Evolutionary conservation across 2,329 filamentous ascomycete genomes (phyloP), one percentile per base, ranked within the genome.

Genomic region (Colletotrichum plurivorum): DNA sequence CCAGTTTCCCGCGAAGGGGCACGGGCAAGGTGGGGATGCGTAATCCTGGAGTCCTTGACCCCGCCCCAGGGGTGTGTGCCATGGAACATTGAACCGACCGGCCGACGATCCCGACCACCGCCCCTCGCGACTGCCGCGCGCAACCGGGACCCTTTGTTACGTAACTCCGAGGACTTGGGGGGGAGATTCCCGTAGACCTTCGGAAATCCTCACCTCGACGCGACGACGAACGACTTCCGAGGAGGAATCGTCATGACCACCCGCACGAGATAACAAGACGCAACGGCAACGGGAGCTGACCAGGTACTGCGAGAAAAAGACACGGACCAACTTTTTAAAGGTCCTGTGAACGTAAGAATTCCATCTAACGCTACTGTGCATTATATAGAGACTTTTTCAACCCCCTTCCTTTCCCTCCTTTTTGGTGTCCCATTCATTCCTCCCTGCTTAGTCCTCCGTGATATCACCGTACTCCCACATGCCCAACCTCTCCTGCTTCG

Each of bases 391-490:
- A 31, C 49, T 69, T 66, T 69, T 46, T 36, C 22, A n/a, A 43
- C 46, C 54, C 43, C 36, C 9, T 62, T 48, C 25, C 15, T 27
- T 62, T 43, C 25, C 25, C 27, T 16, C 51, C 36, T 60, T 45
- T 55, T 46, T 54, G 31, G 31, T 52, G 55, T 49, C 54, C 39
- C 27, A 43, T 27, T 52, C 27, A 43, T 27, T 45, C 27, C 25
- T 20, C 3, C 45, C 16, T 39, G 8, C 43, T 79, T 90, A 94
- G 77, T 97, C 94, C 84, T 97, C 95, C 15, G 94, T 97, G 77
- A 97, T 87, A 80, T 98, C 96, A 74, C 96, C 96, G 81, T 98
- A 99, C 87, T 99, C 96, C 95, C 95, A 99, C 88, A 97, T 96
- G 51, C 96, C 96, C 73, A 90, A 86, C 71, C 94, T 89, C 66